Percentiles rank a stretch among this genome's conserved stretches.
These are phyloP conservation scores for Candida multigemmis DNA, from an alignment of 805 yeast genomes.

Conservation along the genomic window DNA sequence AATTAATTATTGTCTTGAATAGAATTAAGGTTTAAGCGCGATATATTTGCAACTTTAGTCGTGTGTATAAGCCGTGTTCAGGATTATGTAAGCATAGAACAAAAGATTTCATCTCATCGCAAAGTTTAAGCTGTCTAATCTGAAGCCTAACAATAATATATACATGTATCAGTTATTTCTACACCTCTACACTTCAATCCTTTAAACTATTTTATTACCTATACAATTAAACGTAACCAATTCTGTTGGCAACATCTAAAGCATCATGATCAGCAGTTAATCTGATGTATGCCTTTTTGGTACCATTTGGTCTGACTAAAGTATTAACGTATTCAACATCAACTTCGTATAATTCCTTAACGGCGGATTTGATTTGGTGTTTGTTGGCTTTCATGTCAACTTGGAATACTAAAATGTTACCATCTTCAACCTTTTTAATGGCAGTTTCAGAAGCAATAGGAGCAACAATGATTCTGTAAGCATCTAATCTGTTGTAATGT, in stretches of 20 bases:
- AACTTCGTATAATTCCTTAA: conserved; percentile 96
- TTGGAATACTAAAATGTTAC: conserved; percentile 98
- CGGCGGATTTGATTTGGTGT: conserved; percentile 96
- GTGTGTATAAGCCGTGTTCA: no score
- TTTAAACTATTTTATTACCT: conserved; percentile 2
- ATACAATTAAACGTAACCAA: conserved; percentile 97
- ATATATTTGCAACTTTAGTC: no score
- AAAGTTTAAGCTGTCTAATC: no score
- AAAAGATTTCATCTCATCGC: no score
- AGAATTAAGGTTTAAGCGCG: no score
- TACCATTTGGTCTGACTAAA: conserved; percentile 96
- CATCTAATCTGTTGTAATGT: conserved; percentile 94
- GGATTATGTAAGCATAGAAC: no score
- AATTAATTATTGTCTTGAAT: no score
- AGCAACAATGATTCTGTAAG: conserved; percentile 86
- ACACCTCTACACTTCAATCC: no score
- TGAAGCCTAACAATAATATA: no score
- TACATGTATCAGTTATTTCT: no score
- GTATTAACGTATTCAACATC: conserved; percentile 94
- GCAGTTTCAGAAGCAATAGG: conserved; percentile 98
- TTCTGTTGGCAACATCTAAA: conserved; percentile 98
- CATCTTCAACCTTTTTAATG: conserved; percentile 98
- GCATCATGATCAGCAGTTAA: conserved; percentile 99
- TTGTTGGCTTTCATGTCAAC: conserved; percentile 97
- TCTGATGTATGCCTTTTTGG: conserved; percentile 99